These are phyloP conservation scores for Zopfia rhizophila DNA, from an alignment of 2,329 filamentous ascomycete genomes.

Conservation along the genomic window DNA sequence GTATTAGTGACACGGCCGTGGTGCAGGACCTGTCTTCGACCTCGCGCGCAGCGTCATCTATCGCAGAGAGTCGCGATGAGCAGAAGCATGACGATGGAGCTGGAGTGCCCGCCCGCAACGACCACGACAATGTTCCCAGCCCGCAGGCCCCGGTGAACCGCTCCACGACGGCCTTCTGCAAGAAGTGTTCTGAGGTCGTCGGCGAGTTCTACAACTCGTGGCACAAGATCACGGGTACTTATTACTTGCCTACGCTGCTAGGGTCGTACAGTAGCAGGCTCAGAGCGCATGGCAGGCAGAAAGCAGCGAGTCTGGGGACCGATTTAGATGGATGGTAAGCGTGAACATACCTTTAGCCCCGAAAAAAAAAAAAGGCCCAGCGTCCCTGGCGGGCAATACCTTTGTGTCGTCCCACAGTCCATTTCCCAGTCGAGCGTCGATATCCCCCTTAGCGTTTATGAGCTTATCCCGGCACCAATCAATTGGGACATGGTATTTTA, in stretches of 20 bases:
- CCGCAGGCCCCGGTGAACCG: constrained; percentile 25
- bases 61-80: not conserved
- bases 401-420: constrained; percentile 39
- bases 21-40: constrained; percentile 21
- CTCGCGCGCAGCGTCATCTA: constrained; percentile 16
- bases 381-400: constrained; percentile 13
- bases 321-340: constrained; percentile 53
- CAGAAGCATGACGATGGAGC: constrained; percentile 1
- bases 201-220: constrained; percentile 53
- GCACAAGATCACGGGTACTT: constrained; percentile 45
- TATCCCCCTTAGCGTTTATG: constrained; percentile 42
- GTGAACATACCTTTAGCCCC: constrained; percentile 17
- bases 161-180: constrained; percentile 43
- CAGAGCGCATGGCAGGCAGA: constrained; percentile 34
- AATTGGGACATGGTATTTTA: constrained; percentile 43
- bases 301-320: constrained; percentile 39
- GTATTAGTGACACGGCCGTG: constrained; percentile 28
- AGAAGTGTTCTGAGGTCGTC: constrained; percentile 35
- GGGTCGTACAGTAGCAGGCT: constrained; percentile 47
- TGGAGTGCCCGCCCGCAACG: constrained; percentile 20
- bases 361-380: not conserved
- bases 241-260: constrained; percentile 47
- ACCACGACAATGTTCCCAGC: constrained; percentile 20
- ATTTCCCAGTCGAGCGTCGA: constrained; percentile 39
- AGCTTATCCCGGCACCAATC: constrained; percentile 46